Percentiles rank a stretch among this genome's conserved stretches.
phyloP scores from a whole-genome alignment of 2,329 filamentous ascomycete species.

The Sporothrix curviconia region DNA sequence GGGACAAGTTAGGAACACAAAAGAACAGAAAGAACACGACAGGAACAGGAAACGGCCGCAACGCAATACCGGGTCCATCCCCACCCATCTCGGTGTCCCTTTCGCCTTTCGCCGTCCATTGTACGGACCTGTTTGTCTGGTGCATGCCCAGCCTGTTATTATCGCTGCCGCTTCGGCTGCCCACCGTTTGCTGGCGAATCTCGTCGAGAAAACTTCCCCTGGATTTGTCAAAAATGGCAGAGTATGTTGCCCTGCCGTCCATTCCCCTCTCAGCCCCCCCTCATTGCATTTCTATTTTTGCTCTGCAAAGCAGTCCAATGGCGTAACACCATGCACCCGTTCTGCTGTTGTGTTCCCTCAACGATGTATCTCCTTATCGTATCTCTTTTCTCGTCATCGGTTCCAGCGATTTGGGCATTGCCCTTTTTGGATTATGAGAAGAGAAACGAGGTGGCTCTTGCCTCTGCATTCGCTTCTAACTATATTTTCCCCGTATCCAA shows the following conservation, averaged over 20 bases:
- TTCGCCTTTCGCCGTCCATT: background rate
- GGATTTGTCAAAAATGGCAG: background rate
- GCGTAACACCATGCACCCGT: background rate
- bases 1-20: no score
- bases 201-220: background rate
- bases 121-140: background rate
- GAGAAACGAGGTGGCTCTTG: background rate
- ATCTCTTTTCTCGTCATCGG: background rate
- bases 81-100: background rate
- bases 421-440: background rate
- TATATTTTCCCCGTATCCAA: background rate
- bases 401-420: background rate
- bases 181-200: background rate
- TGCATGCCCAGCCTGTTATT: background rate
- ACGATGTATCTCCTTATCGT: background rate
- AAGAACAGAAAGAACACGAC: no score
- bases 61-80: background rate
- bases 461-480: background rate
- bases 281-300: background rate
- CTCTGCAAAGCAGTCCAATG: background rate
- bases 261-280: background rate
- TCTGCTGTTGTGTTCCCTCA: background rate
- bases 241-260: no score
- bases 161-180: background rate
- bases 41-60: background rate